These are phyloP conservation scores for Panicum hallii DNA, from an alignment of 202 grass and related monocot species.

Conservation along the genomic window DNA sequence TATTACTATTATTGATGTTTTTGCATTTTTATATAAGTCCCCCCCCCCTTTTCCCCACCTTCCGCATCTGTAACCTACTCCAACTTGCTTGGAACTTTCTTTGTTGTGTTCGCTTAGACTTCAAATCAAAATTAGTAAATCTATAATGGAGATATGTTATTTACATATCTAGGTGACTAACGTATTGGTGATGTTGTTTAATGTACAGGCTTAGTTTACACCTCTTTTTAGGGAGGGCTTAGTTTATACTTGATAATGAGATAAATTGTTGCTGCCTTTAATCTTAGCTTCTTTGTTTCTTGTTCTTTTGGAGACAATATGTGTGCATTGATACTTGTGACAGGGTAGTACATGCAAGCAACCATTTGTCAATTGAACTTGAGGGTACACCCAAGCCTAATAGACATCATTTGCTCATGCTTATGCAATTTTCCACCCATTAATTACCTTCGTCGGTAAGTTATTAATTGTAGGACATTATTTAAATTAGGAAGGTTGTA, in stretches of 20 bases:
- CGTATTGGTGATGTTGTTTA: neutral
- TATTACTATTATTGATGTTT: neutral
- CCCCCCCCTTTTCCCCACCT: neutral
- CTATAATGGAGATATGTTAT: neutral
- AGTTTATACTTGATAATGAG: neutral
- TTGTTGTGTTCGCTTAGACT: neutral
- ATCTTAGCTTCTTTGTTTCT: constrained; percentile 2
- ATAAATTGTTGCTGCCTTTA: neutral
- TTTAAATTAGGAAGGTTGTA: constrained; percentile 11
- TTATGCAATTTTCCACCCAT: too few species aligned
- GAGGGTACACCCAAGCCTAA: neutral
- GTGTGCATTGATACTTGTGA: neutral
- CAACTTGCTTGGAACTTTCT: neutral
- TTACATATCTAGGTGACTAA: neutral
- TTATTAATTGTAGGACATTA: neutral
- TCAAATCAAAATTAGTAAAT: neutral
- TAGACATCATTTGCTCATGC: neutral
- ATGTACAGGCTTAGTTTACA: neutral
- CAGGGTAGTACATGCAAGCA: neutral
- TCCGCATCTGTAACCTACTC: neutral
- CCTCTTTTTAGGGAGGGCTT: neutral
- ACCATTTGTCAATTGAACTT: neutral
- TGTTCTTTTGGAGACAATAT: neutral
- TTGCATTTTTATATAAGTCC: neutral
- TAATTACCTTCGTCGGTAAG: neutral